phyloP scores from a whole-genome alignment of 2,329 filamentous ascomycete species.

The Rhexocercosporidium sp. region DNA sequence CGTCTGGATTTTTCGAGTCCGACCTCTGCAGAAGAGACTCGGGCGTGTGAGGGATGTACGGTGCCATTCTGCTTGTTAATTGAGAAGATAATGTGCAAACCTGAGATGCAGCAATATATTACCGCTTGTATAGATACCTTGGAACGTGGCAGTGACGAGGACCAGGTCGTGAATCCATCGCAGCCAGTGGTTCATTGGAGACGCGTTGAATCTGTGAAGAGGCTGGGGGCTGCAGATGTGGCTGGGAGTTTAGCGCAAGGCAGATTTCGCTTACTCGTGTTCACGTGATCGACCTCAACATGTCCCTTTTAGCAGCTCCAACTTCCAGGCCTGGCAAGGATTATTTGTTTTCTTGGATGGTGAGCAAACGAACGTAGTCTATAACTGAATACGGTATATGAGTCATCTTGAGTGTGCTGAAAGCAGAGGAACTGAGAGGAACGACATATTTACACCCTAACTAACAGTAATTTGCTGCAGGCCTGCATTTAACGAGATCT shows the following conservation, averaged over 20 bases:
- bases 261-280: conserved; percentile 9
- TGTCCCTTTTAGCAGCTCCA: too few species aligned
- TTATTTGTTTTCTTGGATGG: too few species aligned
- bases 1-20: conserved; percentile 83
- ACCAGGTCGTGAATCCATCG: conserved; percentile 20
- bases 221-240: conserved; percentile 5
- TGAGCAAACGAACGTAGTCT: too few species aligned
- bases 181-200: conserved; percentile 25
- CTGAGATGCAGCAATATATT: conserved; percentile 19
- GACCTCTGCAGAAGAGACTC: conserved; percentile 78
- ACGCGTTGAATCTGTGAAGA: conserved; percentile 3
- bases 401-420: too few species aligned
- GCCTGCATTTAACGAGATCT: too few species aligned
- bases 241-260: conserved; percentile 14
- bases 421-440: too few species aligned
- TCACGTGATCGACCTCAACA: background rate
- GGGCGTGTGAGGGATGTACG: conserved; percentile 74
- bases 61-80: conserved; percentile 52
- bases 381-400: too few species aligned
- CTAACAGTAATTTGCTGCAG: too few species aligned
- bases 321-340: too few species aligned
- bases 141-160: conserved; percentile 27
- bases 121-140: conserved; percentile 8
- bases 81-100: conserved; percentile 29
- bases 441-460: too few species aligned